These are phyloP conservation scores for Esteya vermicola DNA, from an alignment of 2,329 filamentous ascomycete genomes.

Conservation along the genomic window DNA sequence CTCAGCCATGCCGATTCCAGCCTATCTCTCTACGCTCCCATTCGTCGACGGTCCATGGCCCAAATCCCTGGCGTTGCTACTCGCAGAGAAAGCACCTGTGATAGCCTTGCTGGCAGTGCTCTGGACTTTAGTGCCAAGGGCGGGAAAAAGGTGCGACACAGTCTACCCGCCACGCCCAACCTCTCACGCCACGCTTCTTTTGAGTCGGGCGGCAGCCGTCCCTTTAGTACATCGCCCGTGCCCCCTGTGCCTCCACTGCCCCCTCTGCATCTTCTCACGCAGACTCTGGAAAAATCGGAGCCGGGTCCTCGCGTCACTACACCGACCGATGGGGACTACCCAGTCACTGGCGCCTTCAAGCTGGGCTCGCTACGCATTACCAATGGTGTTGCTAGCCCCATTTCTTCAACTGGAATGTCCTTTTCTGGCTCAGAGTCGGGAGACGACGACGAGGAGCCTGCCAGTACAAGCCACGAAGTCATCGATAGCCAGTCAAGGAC, in stretches of 20 bases:
- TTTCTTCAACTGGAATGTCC: conserved; percentile 10
- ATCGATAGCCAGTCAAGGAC: conserved; percentile 2
- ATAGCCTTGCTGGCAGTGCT: conserved; percentile 10
- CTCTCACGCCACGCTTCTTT: conserved; percentile 24
- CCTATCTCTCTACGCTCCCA: conserved; percentile 29
- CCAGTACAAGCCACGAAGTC: neutral
- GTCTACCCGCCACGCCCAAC: conserved; percentile 22
- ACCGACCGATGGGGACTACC: conserved; percentile 41
- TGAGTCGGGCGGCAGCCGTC: conserved; percentile 20
- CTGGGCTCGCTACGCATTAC: conserved; percentile 48
- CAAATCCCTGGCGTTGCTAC: conserved; percentile 37
- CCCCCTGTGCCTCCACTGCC: conserved; percentile 2
- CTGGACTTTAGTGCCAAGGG: no score
- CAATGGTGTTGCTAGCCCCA: conserved; percentile 41
- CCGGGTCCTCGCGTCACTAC: conserved; percentile 25
- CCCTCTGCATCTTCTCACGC: neutral
- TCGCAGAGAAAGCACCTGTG: conserved; percentile 16
- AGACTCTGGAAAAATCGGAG: conserved; percentile 5
- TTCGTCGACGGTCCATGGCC: conserved; percentile 31
- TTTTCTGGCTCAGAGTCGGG: no score
- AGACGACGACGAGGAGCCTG: neutral
- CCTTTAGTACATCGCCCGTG: conserved; percentile 2
- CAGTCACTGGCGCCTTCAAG: conserved; percentile 46
- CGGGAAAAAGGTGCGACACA: conserved; percentile 16
- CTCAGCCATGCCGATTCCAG: conserved; percentile 31